phyloP scores from a whole-genome alignment of 2,329 filamentous ascomycete species.

The Podosphaera xanthii region DNA sequence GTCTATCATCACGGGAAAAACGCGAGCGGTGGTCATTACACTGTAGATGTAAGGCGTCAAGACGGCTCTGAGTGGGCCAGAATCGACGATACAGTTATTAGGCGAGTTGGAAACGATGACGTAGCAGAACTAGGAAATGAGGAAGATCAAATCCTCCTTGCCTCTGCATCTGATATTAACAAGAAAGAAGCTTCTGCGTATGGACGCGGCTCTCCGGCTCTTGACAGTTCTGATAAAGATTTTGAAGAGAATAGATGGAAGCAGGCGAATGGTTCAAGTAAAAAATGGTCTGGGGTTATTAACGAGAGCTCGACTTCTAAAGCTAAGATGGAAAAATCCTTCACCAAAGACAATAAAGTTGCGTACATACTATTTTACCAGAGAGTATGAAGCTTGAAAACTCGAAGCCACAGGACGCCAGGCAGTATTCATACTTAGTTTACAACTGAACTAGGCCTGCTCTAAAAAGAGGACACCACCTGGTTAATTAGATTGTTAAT shows the following conservation, averaged over 20 bases:
- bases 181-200: constrained; percentile 28
- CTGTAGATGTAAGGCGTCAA: constrained; percentile 84
- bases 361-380: constrained; percentile 95
- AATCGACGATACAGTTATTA: constrained; percentile 79
- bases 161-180: constrained; percentile 41
- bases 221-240: constrained; percentile 42
- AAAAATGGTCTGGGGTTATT: constrained; percentile 49
- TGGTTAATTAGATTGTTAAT: too few relatives aligned
- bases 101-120: constrained; percentile 65
- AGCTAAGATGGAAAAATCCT: constrained; percentile 32
- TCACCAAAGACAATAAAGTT: constrained; percentile 78
- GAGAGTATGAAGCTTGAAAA: constrained; percentile 12
- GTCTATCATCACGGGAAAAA: constrained; percentile 98
- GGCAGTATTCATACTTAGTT: too few relatives aligned
- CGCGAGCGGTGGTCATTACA: constrained; percentile 89
- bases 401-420: too few relatives aligned
- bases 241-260: constrained; percentile 60
- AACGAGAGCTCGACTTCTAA: constrained; percentile 41
- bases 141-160: constrained; percentile 49
- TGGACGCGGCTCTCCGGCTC: constrained; percentile 50
- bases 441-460: too few relatives aligned
- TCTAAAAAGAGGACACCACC: too few relatives aligned
- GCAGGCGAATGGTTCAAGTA: constrained; percentile 51
- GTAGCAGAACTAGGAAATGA: constrained; percentile 70
- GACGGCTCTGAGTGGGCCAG: constrained; percentile 93